phyloP scores from a whole-genome alignment of 768 basidiomycete genomes.

The Rhizopogon sp. region DNA sequence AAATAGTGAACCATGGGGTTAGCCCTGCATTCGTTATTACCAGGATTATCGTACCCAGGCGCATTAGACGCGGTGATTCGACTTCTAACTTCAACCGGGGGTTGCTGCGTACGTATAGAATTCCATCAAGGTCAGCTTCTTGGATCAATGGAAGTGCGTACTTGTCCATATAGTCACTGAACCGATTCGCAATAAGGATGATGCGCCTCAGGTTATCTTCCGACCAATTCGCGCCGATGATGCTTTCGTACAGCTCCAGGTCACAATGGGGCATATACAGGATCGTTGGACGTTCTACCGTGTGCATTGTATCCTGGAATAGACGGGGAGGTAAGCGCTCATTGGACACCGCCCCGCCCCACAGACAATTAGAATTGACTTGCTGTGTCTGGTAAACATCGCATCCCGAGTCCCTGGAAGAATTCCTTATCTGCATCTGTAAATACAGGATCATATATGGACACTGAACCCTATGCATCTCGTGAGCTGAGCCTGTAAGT shows the following conservation, averaged over 20 bases:
- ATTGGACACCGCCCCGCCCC: constrained; percentile 3
- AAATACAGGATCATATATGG: constrained; percentile 73
- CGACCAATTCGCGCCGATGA: constrained; percentile 61
- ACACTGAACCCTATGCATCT: constrained; percentile 43
- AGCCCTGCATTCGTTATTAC: neutral
- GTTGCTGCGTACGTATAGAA: constrained; percentile 36
- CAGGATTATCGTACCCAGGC: constrained; percentile 39
- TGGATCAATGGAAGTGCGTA: constrained; percentile 24
- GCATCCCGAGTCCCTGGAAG: constrained; percentile 35
- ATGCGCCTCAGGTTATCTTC: constrained; percentile 38
- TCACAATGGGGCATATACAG: constrained; percentile 82
- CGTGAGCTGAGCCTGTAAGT: constrained; percentile 2
- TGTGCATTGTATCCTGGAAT: constrained; percentile 29
- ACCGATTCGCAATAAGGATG: constrained; percentile 60
- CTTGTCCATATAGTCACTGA: constrained; percentile 67
- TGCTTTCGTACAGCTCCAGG: constrained; percentile 59
- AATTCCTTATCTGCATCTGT: constrained; percentile 52
- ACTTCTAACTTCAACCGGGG: constrained; percentile 44
- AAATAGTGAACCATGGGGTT: constrained; percentile 7
- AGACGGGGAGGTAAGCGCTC: constrained; percentile 3
- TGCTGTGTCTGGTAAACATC: constrained; percentile 40
- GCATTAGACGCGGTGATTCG: constrained; percentile 48
- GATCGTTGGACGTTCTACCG: constrained; percentile 43
- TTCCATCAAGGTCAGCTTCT: constrained; percentile 8
- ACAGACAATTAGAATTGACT: constrained; percentile 25